Base-by-base conservation (phyloP, 2,329 filamentous ascomycete species). In the Apiospora sp. region DNA sequence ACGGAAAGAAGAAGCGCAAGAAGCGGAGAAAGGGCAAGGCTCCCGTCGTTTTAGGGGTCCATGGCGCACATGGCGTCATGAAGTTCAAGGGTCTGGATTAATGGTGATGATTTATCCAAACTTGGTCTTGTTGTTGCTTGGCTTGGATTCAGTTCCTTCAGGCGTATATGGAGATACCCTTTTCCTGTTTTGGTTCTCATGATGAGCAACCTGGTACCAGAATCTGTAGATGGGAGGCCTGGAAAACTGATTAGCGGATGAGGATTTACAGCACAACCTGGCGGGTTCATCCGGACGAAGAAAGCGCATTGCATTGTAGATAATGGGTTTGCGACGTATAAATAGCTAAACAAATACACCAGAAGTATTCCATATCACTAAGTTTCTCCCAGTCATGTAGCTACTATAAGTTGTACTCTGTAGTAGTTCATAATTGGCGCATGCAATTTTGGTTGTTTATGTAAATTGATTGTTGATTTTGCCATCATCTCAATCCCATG, bases 1-100 rank as follows among this genome's bases (percentile, higher is more conserved):
- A 86, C 61, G 80, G 77, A 49, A 75, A 81, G 37, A 84, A 82
- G 76, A 80, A 82, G 71, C 80, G 83, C 73, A 86, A 82, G 80
- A 87, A 84, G 79, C 81, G 81, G 70, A 84, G 83, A 75, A 87
- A 86, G 77, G 79, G 80, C 4, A 83, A 85, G 74, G 82, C 70
- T 4, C 76, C 76, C 64, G 81, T 74, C 71, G 85, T 85, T 69
- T 80, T 88, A 7, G 87, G 86, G 3, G 85, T 86, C 16, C 85
- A 84, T 81, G 87, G 87, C 27, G 85, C 86, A 3, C 86, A 88
- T 64, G 87, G 87, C 68, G 82, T 88, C n/a, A 77, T 88, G 75
- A 84, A 84, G 6, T 87, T 88, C 73, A 84, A 86, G 16, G 86
- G 84, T 10, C 72, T 88, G 75, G 77, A 70, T 68, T 48, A 64